Evolutionary conservation across 768 basidiomycete genomes (phyloP).

Genomic region (Gelatoporia subvermispora): DNA sequence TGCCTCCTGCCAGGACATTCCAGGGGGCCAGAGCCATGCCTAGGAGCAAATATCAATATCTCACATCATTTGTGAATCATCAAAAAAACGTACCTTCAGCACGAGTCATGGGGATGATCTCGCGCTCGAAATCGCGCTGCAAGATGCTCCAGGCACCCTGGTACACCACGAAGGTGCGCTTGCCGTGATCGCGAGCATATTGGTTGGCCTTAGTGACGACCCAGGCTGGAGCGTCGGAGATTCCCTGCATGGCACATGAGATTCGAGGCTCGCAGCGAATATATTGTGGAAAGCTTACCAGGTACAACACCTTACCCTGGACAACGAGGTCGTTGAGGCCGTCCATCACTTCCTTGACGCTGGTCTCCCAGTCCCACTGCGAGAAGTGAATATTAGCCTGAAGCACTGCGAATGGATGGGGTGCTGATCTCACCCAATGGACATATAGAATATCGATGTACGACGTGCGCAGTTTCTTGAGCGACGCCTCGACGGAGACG

Average conservation of each 20-base stretch:
- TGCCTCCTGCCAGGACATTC: conserved; percentile 31
- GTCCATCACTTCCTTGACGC: conserved; percentile 40
- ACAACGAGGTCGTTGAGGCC: conserved; percentile 34
- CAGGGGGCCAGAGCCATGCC: conserved; percentile 34
- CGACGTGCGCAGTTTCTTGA: conserved; percentile 49
- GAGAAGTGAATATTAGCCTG: conserved; percentile 35
- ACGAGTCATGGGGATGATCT: conserved; percentile 32
- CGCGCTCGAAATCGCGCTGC: conserved; percentile 36
- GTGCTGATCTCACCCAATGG: conserved; percentile 38
- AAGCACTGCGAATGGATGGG: conserved; percentile 8
- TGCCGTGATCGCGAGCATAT: conserved; percentile 29
- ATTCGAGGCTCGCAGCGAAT: not conserved
- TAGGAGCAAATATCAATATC: not conserved
- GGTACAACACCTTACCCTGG: conserved; percentile 32
- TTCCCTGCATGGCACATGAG: conserved; percentile 7
- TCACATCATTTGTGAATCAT: conserved; percentile 1
- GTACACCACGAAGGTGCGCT: conserved; percentile 36
- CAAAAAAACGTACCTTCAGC: conserved; percentile 16
- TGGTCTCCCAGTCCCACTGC: conserved; percentile 37
- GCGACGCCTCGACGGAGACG: conserved; percentile 28
- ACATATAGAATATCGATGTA: conserved; percentile 56
- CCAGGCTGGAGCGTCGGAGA: conserved; percentile 28
- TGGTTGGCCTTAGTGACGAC: conserved; percentile 28
- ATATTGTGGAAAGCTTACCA: conserved; percentile 4
- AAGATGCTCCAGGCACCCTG: conserved; percentile 29